Evolutionary conservation across 331 rosid genomes (phyloP).

Genomic region (Malus hybrid): DNA sequence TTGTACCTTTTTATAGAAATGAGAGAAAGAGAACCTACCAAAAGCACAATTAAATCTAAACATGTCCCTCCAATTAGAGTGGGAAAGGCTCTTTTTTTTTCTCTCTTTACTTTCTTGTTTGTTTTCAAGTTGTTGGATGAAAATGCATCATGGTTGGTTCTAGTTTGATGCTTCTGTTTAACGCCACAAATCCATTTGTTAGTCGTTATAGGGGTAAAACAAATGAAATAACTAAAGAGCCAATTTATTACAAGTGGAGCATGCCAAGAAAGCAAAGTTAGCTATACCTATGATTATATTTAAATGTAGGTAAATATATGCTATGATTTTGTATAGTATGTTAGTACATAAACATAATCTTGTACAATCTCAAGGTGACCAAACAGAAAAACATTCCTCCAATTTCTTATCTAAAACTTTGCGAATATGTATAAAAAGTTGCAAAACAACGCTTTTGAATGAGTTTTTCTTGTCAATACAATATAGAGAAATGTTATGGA

Average conservation of each 20-base stretch:
- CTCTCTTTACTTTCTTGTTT: constrained; percentile 14
- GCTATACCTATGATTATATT: background rate
- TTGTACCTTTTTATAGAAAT: background rate
- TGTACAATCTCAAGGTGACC: constrained; percentile 14
- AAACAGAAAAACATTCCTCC: constrained; percentile 31
- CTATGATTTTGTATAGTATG: background rate
- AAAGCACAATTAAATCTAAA: constrained; percentile 7
- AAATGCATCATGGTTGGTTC: constrained; percentile 17
- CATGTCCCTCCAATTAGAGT: constrained; percentile 11
- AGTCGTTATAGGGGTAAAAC: background rate
- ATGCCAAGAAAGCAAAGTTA: background rate
- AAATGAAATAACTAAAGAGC: background rate
- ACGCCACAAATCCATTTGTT: constrained; percentile 8
- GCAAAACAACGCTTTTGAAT: background rate
- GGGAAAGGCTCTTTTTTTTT: constrained; percentile 7
- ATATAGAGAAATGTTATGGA: too few relatives aligned
- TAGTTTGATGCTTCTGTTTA: constrained; percentile 5
- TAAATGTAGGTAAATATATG: background rate
- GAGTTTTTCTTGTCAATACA: background rate
- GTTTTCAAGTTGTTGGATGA: constrained; percentile 23
- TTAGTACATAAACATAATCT: constrained; percentile 2
- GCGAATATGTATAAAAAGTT: constrained; percentile 12
- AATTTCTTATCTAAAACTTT: constrained; percentile 11
- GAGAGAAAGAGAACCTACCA: constrained; percentile 8
- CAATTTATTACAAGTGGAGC: background rate